Evolutionary conservation across 2,329 filamentous ascomycete genomes (phyloP).

Genomic region (Gremmenia infestans): DNA sequence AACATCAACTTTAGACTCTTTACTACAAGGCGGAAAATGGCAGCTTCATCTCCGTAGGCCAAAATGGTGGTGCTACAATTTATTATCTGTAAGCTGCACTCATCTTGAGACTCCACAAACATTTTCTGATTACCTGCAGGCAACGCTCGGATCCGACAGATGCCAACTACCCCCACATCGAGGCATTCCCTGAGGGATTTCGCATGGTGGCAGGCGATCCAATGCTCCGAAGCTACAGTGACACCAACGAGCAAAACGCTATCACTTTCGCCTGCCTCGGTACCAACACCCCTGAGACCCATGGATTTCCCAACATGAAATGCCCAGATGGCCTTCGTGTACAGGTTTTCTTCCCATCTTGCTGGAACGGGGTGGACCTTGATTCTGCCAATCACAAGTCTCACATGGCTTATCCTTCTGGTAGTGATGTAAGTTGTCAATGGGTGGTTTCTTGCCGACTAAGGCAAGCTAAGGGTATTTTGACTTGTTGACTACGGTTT

Average conservation of each 20-base stretch:
- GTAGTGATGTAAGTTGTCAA: background rate
- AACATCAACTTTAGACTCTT: conserved; percentile 34
- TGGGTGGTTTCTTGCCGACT: background rate
- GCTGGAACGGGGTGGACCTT: conserved; percentile 56
- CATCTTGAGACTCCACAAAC: background rate
- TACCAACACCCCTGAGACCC: conserved; percentile 40
- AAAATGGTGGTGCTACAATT: conserved; percentile 46
- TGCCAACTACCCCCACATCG: conserved; percentile 39
- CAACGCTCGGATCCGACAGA: conserved; percentile 38
- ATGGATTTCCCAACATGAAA: conserved; percentile 49
- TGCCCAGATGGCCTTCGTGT: conserved; percentile 48
- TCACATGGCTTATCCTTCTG: conserved; percentile 50
- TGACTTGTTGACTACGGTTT: background rate
- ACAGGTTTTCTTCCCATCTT: conserved; percentile 54
- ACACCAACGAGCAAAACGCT: conserved; percentile 43
- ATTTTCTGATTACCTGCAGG: conserved; percentile 14
- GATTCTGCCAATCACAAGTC: conserved; percentile 51
- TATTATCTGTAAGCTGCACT: conserved; percentile 46
- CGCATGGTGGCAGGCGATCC: conserved; percentile 62
- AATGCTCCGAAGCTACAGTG: conserved; percentile 43
- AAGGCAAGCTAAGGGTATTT: background rate
- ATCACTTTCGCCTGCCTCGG: conserved; percentile 53
- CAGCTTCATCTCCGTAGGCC: conserved; percentile 42
- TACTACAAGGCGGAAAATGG: conserved; percentile 51
- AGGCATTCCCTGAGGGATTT: conserved; percentile 57